These are phyloP conservation scores for Tricholoma sp. DNA, from an alignment of 768 basidiomycete genomes.

Conservation along the genomic window DNA sequence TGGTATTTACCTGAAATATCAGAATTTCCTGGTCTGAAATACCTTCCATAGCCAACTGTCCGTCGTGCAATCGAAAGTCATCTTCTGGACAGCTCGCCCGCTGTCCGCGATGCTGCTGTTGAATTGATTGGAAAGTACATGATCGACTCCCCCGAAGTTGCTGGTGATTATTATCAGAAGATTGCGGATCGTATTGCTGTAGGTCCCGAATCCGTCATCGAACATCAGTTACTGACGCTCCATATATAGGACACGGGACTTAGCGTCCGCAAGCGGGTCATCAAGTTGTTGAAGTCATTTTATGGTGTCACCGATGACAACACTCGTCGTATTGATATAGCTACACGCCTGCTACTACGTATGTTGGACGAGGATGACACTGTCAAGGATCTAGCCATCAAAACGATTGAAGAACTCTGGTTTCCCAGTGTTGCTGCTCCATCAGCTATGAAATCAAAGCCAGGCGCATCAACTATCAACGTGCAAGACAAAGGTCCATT, in stretches of 20 bases:
- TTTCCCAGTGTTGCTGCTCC: constrained; percentile 44
- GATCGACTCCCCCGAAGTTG: constrained; percentile 84
- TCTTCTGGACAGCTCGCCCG: constrained; percentile 85
- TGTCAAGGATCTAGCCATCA: constrained; percentile 89
- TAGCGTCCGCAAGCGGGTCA: constrained; percentile 90
- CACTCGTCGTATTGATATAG: constrained; percentile 69
- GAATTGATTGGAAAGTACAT: constrained; percentile 98
- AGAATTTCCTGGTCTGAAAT: neutral
- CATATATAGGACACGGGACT: constrained; percentile 84
- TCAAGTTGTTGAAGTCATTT: constrained; percentile 86
- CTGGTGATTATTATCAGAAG: constrained; percentile 80
- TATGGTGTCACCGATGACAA: constrained; percentile 62
- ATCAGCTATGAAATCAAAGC: constrained; percentile 33
- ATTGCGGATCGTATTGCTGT: constrained; percentile 91
- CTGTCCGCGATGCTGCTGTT: constrained; percentile 94
- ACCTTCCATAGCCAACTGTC: constrained; percentile 56
- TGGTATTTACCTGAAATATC: constrained; percentile 40
- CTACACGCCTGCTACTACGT: constrained; percentile 73
- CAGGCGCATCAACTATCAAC: constrained; percentile 19
- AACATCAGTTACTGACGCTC: neutral
- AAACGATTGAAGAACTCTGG: constrained; percentile 90
- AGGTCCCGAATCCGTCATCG: constrained; percentile 20
- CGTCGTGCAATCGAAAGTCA: constrained; percentile 86
- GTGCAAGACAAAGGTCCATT: constrained; percentile 49
- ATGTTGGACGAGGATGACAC: constrained; percentile 93